Conservation (phyloP, 208 protist genomes). For the Trypanosoma melophagium region DNA sequence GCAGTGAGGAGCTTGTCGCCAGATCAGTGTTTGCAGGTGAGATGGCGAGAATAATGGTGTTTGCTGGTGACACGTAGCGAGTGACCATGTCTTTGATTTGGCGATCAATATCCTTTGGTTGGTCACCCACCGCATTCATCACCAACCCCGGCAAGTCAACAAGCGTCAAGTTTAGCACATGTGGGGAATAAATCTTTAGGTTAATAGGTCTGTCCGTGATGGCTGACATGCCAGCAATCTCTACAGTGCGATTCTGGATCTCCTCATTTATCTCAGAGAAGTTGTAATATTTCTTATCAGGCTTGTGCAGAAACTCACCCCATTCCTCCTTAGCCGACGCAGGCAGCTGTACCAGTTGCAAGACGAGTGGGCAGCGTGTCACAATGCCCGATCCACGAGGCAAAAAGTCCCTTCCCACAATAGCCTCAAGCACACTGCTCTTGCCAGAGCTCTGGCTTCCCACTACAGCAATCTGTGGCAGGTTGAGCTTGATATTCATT, state of each 20-base stretch:
- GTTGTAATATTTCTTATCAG: conserved; percentile 92
- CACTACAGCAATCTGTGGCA: conserved; percentile 99
- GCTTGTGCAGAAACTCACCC: conserved; percentile 89
- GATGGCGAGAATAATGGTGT: conserved; percentile 99
- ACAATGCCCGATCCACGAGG: conserved; percentile 99
- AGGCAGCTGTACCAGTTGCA: conserved; percentile 96
- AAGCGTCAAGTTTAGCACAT: conserved; percentile 98
- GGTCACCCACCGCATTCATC: conserved; percentile 98
- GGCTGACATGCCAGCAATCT: conserved; percentile 92
- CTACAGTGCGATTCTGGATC: conserved; percentile 96
- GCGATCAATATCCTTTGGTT: conserved; percentile 97
- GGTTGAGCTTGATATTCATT: conserved; percentile 93
- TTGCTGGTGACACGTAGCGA: conserved; percentile 94
- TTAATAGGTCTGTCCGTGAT: conserved; percentile 97
- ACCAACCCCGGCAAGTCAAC: conserved; percentile 99
- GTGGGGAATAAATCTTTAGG: conserved; percentile 94
- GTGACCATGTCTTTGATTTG: conserved; percentile 97
- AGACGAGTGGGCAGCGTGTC: conserved; percentile 98
- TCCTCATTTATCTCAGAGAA: conserved; percentile 96
- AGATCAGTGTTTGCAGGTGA: conserved; percentile 99
- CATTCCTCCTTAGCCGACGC: conserved; percentile 63
- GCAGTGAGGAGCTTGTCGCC: conserved; percentile 98
- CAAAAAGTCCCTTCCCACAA: conserved; percentile 99
- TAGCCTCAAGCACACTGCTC: conserved; percentile 98
- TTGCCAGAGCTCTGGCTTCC: conserved; percentile 97